phyloP scores from a whole-genome alignment of 805 yeast genomes.

The Cyberlindnera lachancei region DNA sequence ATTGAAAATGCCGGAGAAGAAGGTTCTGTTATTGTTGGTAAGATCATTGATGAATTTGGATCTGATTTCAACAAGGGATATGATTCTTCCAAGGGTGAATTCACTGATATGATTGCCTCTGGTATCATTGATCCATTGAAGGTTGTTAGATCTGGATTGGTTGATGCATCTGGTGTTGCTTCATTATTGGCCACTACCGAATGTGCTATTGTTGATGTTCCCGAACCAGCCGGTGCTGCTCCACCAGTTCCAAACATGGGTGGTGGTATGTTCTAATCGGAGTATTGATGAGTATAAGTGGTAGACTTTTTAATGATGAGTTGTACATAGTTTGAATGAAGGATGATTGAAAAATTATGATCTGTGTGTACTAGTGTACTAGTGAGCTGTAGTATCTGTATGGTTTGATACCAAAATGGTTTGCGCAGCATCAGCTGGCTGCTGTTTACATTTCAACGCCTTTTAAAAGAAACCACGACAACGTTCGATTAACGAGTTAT shows the following conservation, averaged over 20 bases:
- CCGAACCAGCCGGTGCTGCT: constrained; percentile 60
- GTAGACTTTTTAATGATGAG: not conserved
- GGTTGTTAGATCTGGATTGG: constrained; percentile 94
- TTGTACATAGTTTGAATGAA: constrained; percentile 8
- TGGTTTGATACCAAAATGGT: no score
- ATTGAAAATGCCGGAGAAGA: constrained; percentile 98
- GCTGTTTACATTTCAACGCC: no score
- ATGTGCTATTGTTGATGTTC: constrained; percentile 97
- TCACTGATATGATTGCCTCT: constrained; percentile 89
- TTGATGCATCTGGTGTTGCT: constrained; percentile 97
- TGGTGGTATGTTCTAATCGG: constrained; percentile 44
- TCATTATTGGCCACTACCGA: constrained; percentile 96
- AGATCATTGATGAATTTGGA: constrained; percentile 47
- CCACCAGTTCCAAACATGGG: constrained; percentile 50
- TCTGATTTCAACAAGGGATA: constrained; percentile 85
- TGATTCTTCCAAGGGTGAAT: constrained; percentile 90
- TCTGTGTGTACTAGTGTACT: no score
- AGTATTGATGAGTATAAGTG: no score
- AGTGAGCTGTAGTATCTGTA: no score
- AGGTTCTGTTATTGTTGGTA: constrained; percentile 95
- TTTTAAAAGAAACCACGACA: no score
- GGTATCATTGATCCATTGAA: constrained; percentile 99
- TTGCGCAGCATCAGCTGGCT: no score
- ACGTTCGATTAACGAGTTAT: no score
- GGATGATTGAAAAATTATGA: no score